These are phyloP conservation scores for Mycena chlorophos DNA, from an alignment of 768 basidiomycete genomes.

Conservation along the genomic window DNA sequence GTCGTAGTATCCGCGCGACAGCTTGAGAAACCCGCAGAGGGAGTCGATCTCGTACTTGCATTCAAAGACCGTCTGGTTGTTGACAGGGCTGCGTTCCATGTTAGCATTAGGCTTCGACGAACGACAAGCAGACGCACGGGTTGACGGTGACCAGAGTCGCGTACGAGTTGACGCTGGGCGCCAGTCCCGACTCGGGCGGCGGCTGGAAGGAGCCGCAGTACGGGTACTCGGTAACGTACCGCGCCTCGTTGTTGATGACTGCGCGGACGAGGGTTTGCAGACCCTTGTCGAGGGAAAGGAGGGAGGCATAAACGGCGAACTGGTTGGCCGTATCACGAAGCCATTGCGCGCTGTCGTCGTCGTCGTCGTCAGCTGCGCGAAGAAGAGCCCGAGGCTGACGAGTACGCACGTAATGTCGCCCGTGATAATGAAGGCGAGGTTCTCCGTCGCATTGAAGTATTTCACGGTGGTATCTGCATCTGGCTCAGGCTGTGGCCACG, in stretches of 20 bases:
- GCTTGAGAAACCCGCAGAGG: slow-evolving; percentile 74
- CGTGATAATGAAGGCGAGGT: slow-evolving; percentile 79
- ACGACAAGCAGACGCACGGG: slow-evolving; percentile 50
- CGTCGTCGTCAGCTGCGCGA: not conserved
- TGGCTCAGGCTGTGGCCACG: not conserved
- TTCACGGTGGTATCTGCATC: slow-evolving; percentile 72
- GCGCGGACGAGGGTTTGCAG: slow-evolving; percentile 70
- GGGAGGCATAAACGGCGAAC: slow-evolving; percentile 69
- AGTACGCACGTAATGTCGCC: slow-evolving; percentile 72
- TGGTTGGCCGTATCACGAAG: slow-evolving; percentile 81
- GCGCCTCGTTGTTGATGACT: slow-evolving; percentile 80
- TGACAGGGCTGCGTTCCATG: slow-evolving; percentile 50
- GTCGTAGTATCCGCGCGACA: slow-evolving; percentile 71
- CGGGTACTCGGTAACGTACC: slow-evolving; percentile 69
- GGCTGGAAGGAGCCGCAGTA: slow-evolving; percentile 85
- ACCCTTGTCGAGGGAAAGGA: slow-evolving; percentile 56
- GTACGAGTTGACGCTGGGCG: slow-evolving; percentile 65
- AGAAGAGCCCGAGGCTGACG: not conserved
- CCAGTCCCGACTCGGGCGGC: slow-evolving; percentile 70
- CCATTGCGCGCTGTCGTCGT: slow-evolving; percentile 67
- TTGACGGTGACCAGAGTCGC: slow-evolving; percentile 70
- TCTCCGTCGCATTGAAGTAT: slow-evolving; percentile 68
- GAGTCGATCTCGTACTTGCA: slow-evolving; percentile 90
- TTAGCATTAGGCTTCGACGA: slow-evolving; percentile 1
- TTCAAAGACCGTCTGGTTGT: slow-evolving; percentile 73